Conservation (phyloP, 2,329 filamentous ascomycete genomes). For the Ceratocystis huliohia region DNA sequence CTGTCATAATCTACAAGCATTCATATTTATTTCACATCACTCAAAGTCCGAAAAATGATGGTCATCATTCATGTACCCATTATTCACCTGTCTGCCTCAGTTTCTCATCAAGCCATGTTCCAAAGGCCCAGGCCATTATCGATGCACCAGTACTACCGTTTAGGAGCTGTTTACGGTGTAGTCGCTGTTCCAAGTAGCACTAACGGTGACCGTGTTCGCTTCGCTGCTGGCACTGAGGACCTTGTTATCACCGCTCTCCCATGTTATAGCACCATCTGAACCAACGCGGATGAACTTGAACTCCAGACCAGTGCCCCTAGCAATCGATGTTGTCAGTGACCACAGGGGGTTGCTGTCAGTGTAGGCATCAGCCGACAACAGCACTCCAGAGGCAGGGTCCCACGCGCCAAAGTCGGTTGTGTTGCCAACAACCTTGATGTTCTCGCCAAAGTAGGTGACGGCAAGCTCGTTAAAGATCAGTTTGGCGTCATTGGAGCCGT, state of each 20-base stretch:
- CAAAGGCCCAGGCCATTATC: background rate
- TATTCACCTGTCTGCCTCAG: background rate
- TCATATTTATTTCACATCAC: background rate
- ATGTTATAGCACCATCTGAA: constrained; percentile 41
- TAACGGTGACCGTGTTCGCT: constrained; percentile 24
- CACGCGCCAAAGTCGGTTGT: constrained; percentile 48
- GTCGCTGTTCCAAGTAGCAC: constrained; percentile 28
- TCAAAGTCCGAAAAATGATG: background rate
- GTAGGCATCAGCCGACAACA: constrained; percentile 47
- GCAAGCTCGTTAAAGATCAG: constrained; percentile 51
- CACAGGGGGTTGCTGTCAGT: constrained; percentile 48
- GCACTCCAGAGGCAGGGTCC: constrained; percentile 41
- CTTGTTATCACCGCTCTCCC: constrained; percentile 51
- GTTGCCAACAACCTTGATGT: constrained; percentile 52
- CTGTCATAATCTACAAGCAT: no score
- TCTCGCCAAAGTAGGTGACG: constrained; percentile 48
- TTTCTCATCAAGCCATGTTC: background rate
- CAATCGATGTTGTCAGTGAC: constrained; percentile 43
- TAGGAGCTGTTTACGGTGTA: constrained; percentile 15
- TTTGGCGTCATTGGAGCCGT: constrained; percentile 11
- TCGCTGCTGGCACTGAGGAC: constrained; percentile 29
- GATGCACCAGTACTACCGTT: background rate
- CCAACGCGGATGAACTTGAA: constrained; percentile 58
- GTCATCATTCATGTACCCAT: background rate
- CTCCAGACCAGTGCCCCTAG: constrained; percentile 42